Conservation (phyloP, 2,329 filamentous ascomycete species). For the Bimuria novae-zelandiae region DNA sequence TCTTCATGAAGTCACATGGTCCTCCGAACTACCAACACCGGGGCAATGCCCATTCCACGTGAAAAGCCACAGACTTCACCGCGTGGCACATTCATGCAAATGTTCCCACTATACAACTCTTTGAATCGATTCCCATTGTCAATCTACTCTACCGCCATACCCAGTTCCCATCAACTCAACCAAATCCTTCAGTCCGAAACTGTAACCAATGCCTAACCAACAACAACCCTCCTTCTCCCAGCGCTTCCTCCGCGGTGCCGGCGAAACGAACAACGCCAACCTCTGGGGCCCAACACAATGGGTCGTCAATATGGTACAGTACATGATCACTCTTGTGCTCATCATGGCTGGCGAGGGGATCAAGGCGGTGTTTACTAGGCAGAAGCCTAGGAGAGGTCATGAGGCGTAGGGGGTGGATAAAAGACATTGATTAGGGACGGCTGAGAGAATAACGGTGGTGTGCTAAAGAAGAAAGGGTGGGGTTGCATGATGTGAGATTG, state of each 20-base stretch:
- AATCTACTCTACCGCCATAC: not conserved
- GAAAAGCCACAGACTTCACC: not conserved
- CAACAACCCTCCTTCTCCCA: not conserved
- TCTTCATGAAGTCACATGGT: too few relatives aligned
- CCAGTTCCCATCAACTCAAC: not conserved
- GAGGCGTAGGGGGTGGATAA: not conserved
- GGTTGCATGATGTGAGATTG: too few relatives aligned
- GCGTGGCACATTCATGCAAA: not conserved
- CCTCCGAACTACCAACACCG: not conserved
- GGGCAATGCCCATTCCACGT: not conserved
- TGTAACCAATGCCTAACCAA: not conserved
- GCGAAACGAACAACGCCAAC: not conserved
- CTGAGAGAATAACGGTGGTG: too few relatives aligned
- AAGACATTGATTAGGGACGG: too few relatives aligned
- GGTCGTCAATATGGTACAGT: not conserved
- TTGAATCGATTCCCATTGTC: not conserved
- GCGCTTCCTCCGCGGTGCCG: not conserved
- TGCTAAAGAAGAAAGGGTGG: too few relatives aligned
- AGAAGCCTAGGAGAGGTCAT: not conserved
- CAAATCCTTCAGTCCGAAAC: not conserved
- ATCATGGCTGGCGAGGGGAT: not conserved
- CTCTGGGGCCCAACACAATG: not conserved
- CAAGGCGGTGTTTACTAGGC: not conserved
- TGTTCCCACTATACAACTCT: not conserved
- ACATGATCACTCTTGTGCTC: not conserved